These are phyloP conservation scores for Inga oerstediana DNA, from an alignment of 306 rosid genomes.

Conservation along the genomic window DNA sequence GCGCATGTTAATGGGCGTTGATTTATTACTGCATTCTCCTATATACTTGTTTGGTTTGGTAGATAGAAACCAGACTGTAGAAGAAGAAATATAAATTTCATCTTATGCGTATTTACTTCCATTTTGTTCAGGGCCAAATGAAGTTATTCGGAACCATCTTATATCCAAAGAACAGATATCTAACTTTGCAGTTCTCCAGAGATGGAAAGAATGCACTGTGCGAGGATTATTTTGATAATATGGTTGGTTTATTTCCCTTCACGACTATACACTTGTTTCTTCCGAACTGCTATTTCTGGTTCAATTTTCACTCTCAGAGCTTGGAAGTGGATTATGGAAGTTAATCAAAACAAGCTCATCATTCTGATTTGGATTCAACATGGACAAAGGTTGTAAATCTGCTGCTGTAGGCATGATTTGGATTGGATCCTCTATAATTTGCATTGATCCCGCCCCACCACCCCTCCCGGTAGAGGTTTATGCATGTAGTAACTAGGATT, in stretches of 20 bases:
- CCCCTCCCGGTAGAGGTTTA: not conserved
- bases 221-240: constrained; percentile 88
- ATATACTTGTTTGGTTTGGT: too few relatives aligned
- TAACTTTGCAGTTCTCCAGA: constrained; percentile 82
- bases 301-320: not conserved
- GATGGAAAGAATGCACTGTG: constrained; percentile 85
- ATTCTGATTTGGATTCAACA: not conserved
- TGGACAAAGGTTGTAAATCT: too few relatives aligned
- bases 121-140: constrained; percentile 67
- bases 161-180: constrained; percentile 79
- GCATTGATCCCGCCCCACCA: not conserved
- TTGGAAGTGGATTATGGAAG: not conserved
- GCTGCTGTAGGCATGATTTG: too few relatives aligned
- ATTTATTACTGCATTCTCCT: too few relatives aligned
- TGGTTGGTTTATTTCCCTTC: constrained; percentile 57
- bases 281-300: not conserved
- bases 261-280: not conserved
- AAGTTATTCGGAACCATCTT: constrained; percentile 90
- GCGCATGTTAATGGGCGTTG: too few relatives aligned
- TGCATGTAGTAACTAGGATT: not conserved
- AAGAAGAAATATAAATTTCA: too few relatives aligned
- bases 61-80: too few relatives aligned
- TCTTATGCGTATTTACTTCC: not conserved
- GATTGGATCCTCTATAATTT: not conserved
- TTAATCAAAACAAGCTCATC: too few relatives aligned